Conservation (phyloP, 2,329 filamentous ascomycete species). For the Beauveria caledonica region DNA sequence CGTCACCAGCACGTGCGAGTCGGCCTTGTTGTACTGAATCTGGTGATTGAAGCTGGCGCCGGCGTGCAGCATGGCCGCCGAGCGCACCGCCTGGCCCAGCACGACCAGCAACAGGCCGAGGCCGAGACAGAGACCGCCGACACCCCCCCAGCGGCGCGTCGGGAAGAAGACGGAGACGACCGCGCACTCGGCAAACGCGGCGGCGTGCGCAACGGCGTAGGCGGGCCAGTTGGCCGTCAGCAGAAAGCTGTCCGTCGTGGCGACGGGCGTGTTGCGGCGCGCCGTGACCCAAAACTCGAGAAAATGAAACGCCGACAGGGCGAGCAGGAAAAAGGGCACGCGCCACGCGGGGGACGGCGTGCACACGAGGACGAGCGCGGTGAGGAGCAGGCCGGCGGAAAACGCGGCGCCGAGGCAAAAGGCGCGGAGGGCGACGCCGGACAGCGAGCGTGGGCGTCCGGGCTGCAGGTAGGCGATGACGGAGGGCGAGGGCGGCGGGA, state of each 20-base stretch:
- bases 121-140: slow-evolving; percentile 33
- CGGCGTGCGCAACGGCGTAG: slow-evolving; percentile 74
- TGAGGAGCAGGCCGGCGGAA: slow-evolving; percentile 26
- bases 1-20: slow-evolving; percentile 72
- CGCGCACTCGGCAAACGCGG: slow-evolving; percentile 66
- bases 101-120: slow-evolving; percentile 57
- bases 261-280: slow-evolving; percentile 67
- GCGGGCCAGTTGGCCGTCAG: slow-evolving; percentile 75
- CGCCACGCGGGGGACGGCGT: slow-evolving; percentile 48
- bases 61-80: slow-evolving; percentile 81
- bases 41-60: slow-evolving; percentile 88
- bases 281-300: slow-evolving; percentile 93
- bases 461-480: slow-evolving; percentile 23
- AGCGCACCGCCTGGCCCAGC: slow-evolving; percentile 67
- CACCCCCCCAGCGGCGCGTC: slow-evolving; percentile 29
- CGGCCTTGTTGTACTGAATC: slow-evolving; percentile 62
- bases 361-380: slow-evolving; percentile 25
- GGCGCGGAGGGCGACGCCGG: slow-evolving; percentile 50
- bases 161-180: slow-evolving; percentile 51
- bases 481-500: slow-evolving; percentile 18
- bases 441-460: slow-evolving; percentile 46
- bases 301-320: slow-evolving; percentile 81
- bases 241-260: slow-evolving; percentile 69
- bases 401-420: slow-evolving; percentile 44
- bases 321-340: slow-evolving; percentile 55